Percentiles rank a stretch among this genome's conserved stretches.
phyloP scores from a whole-genome alignment of 306 rosid species.

The Erythrophleum fordii region DNA sequence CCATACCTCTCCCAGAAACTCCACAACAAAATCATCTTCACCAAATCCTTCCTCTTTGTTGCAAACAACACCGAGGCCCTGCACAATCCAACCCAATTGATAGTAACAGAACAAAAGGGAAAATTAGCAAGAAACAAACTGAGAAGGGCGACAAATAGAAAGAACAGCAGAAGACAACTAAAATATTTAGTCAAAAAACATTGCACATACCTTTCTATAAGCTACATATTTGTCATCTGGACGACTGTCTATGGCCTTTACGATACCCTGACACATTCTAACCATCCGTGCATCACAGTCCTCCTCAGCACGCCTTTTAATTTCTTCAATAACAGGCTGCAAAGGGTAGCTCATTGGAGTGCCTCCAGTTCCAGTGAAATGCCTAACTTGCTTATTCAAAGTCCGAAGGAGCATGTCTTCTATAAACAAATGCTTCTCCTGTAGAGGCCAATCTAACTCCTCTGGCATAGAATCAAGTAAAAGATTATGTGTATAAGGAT shows the following conservation, averaged over 20 bases:
- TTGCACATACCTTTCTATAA: constrained; percentile 77
- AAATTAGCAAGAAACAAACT: constrained; percentile 29
- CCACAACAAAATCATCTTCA: constrained; percentile 92
- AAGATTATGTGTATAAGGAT: constrained; percentile 97
- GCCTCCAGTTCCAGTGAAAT: constrained; percentile 81
- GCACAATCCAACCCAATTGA: constrained; percentile 42
- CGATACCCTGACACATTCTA: constrained; percentile 79
- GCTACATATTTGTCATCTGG: constrained; percentile 96
- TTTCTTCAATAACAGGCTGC: constrained; percentile 85
- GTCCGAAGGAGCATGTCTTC: constrained; percentile 88
- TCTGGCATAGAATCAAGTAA: constrained; percentile 96
- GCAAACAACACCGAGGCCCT: constrained; percentile 99
- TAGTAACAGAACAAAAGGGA: constrained; percentile 31
- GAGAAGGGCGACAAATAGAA: constrained; percentile 8
- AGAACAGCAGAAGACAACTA: constrained; percentile 8
- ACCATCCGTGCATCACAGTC: constrained; percentile 58
- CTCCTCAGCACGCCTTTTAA: constrained; percentile 66
- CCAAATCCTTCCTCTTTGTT: constrained; percentile 83
- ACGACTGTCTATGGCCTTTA: constrained; percentile 80
- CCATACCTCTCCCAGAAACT: constrained; percentile 97
- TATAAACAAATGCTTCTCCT: constrained; percentile 79
- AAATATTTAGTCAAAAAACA: constrained; percentile 20
- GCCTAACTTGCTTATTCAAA: constrained; percentile 81
- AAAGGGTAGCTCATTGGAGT: constrained; percentile 85
- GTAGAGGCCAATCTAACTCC: constrained; percentile 80